These are phyloP conservation scores for Globisporangium cederbergense DNA, from an alignment of 352 stramenopile genomes.

Conservation along the genomic window DNA sequence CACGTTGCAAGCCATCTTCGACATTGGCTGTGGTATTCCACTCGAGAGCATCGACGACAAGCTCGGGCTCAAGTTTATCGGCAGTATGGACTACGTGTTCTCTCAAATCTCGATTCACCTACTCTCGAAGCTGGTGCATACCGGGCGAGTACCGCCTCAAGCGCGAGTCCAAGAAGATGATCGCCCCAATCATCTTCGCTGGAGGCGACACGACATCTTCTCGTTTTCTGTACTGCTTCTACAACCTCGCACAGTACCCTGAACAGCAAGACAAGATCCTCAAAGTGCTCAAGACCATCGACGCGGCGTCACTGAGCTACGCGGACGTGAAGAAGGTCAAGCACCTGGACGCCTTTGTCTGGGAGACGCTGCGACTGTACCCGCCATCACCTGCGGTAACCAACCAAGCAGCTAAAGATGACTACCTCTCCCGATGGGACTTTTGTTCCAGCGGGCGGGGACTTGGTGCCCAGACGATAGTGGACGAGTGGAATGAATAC, in stretches of 20 bases:
- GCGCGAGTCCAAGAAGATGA: constrained; percentile 17
- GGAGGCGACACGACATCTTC: background rate
- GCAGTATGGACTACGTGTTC: constrained; percentile 50
- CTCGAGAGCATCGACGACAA: constrained; percentile 30
- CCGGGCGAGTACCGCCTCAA: constrained; percentile 46
- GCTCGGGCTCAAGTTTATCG: constrained; percentile 26
- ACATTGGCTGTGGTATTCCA: constrained; percentile 47
- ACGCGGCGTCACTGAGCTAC: constrained; percentile 26
- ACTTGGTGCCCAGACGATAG: no score
- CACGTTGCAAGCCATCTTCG: constrained; percentile 10
- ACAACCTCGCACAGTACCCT: constrained; percentile 59
- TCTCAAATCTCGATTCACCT: constrained; percentile 15
- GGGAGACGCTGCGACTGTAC: background rate
- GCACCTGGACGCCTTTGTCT: background rate
- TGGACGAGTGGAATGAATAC: no score
- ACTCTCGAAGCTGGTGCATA: constrained; percentile 46
- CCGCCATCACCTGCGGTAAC: no score
- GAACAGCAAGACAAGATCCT: constrained; percentile 45
- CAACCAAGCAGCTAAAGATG: background rate
- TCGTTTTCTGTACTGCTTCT: constrained; percentile 30
- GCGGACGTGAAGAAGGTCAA: constrained; percentile 49
- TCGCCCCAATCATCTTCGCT: background rate
- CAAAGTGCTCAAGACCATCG: constrained; percentile 26
- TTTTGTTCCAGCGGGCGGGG: background rate
- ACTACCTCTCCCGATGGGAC: background rate